Conservation (phyloP, 2,329 filamentous ascomycete genomes). For the Botrytis tulipae region DNA sequence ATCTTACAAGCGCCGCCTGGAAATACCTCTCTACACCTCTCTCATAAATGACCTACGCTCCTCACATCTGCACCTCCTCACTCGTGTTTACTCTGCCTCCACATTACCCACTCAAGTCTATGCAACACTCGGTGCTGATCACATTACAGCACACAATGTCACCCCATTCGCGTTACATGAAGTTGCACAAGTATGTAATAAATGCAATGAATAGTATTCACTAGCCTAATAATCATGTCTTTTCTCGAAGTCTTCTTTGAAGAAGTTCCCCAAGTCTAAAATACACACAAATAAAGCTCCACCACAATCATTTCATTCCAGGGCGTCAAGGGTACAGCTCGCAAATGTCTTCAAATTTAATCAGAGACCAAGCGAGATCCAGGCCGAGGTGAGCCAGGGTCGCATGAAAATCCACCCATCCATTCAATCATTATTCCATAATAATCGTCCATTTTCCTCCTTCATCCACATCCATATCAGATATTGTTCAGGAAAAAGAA, state of each 20-base stretch:
- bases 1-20: background rate
- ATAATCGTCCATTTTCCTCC: constrained; percentile 3
- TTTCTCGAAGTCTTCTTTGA: background rate
- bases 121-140: background rate
- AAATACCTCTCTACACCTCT: background rate
- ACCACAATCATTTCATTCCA: constrained; percentile 10
- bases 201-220: constrained; percentile 13
- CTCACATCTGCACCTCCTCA: background rate
- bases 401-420: constrained; percentile 6
- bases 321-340: constrained; percentile 11
- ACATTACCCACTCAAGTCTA: background rate
- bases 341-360: constrained; percentile 10
- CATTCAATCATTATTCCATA: constrained; percentile 9
- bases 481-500: constrained; percentile 9
- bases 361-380: constrained; percentile 7
- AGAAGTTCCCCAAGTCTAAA: constrained; percentile 1
- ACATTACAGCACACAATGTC: background rate
- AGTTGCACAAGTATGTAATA: background rate
- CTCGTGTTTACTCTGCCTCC: background rate
- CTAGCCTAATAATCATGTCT: constrained; percentile 15
- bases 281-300: constrained; percentile 10
- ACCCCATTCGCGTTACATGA: background rate
- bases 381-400: constrained; percentile 9
- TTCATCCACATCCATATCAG: background rate
- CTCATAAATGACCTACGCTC: background rate